phyloP scores from a whole-genome alignment of 108 stramenopile species.

The Cyclotella sp. region DNA sequence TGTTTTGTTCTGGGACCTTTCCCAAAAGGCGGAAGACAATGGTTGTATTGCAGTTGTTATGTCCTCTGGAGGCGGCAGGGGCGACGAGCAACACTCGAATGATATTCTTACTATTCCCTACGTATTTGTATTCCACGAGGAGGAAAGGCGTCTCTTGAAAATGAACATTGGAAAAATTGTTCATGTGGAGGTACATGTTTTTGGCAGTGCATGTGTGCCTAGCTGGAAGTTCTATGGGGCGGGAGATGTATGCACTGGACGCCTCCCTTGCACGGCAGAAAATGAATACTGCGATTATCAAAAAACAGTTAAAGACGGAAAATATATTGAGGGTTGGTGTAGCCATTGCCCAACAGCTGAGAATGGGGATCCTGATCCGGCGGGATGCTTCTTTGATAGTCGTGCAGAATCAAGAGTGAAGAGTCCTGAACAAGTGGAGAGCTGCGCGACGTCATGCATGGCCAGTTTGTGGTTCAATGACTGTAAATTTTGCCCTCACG shows the following conservation, averaged over 20 bases:
- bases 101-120: not conserved
- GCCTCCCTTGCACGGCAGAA: not conserved
- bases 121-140: not conserved
- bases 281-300: slow-evolving; percentile 2
- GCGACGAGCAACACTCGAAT: not conserved
- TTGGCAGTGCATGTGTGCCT: not conserved
- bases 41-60: not conserved
- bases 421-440: not conserved
- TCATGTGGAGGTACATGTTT: not conserved
- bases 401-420: not conserved
- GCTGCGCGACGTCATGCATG: slow-evolving; percentile 1
- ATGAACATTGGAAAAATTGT: not conserved
- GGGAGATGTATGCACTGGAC: not conserved
- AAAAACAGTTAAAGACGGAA: not conserved
- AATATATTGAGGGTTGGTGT: not conserved
- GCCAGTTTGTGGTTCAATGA: not conserved
- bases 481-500: not conserved
- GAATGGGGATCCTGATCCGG: not conserved
- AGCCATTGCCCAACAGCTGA: not conserved
- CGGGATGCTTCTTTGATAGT: not conserved
- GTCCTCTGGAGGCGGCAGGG: not conserved
- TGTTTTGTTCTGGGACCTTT: not conserved
- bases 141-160: not conserved
- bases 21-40: not conserved
- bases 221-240: not conserved